Percentiles rank a stretch among this genome's conserved stretches.
These are phyloP conservation scores for Fusarium praegraminearum DNA, from an alignment of 2,329 filamentous ascomycete genomes.

Conservation along the genomic window DNA sequence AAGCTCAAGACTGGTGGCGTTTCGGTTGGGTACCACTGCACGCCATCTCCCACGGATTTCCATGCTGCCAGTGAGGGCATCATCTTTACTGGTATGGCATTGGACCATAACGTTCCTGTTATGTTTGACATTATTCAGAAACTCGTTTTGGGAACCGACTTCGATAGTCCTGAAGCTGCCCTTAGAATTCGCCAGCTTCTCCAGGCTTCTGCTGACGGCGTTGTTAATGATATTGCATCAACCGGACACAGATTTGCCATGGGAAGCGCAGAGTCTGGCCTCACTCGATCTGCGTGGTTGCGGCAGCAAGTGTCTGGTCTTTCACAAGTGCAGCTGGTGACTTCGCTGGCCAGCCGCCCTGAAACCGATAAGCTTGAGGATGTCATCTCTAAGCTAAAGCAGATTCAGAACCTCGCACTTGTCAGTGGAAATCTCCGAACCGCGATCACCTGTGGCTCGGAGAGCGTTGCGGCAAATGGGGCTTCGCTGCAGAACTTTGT, in stretches of 20 bases:
- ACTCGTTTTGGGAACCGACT: constrained; percentile 88
- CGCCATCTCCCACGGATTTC: constrained; percentile 79
- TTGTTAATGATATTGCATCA: constrained; percentile 90
- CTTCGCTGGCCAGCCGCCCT: constrained; percentile 78
- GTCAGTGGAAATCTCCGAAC: constrained; percentile 77
- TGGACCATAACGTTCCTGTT: constrained; percentile 88
- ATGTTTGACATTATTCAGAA: constrained; percentile 90
- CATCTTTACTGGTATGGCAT: constrained; percentile 84
- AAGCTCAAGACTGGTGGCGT: constrained; percentile 96
- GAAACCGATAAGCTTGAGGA: constrained; percentile 77
- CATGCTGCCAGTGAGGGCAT: constrained; percentile 82
- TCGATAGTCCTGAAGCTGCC: constrained; percentile 84
- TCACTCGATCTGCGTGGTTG: constrained; percentile 78
- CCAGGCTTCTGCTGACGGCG: constrained; percentile 87
- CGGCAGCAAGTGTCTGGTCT: constrained; percentile 91
- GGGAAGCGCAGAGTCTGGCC: constrained; percentile 82
- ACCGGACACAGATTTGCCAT: constrained; percentile 90
- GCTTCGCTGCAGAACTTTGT: constrained; percentile 79
- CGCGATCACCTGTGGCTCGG: constrained; percentile 86
- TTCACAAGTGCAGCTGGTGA: constrained; percentile 87
- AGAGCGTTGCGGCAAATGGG: constrained; percentile 78
- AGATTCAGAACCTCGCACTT: constrained; percentile 84
- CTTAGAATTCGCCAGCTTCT: constrained; percentile 87
- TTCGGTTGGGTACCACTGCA: constrained; percentile 85
- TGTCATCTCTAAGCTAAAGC: constrained; percentile 84